phyloP scores from a whole-genome alignment of 2,329 filamentous ascomycete genomes.

The Colletotrichum sp. region DNA sequence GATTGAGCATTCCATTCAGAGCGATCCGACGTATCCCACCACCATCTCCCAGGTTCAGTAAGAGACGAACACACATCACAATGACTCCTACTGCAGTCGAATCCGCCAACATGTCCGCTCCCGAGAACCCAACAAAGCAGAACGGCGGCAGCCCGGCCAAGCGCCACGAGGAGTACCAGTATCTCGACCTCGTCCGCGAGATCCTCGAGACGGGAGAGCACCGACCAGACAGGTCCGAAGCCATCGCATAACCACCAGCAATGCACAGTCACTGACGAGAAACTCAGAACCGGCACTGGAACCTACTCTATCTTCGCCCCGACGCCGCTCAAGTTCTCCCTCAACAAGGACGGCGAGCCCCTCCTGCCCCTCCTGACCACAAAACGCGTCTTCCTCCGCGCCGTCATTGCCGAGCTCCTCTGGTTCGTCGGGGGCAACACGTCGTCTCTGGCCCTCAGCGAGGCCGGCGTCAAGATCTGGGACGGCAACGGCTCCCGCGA shows the following conservation, averaged over 20 bases:
- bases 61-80: background rate
- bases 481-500: slow-evolving; percentile 93
- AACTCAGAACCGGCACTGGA: slow-evolving; percentile 82
- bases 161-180: slow-evolving; percentile 88
- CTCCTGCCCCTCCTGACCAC: slow-evolving; percentile 94
- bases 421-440: slow-evolving; percentile 94
- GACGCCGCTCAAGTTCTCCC: slow-evolving; percentile 82
- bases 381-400: slow-evolving; percentile 92
- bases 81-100: slow-evolving; percentile 11
- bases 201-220: slow-evolving; percentile 86
- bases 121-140: slow-evolving; percentile 2
- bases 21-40: background rate
- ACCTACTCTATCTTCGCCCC: slow-evolving; percentile 91
- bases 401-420: slow-evolving; percentile 89
- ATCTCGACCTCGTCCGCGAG: slow-evolving; percentile 85
- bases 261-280: background rate
- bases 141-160: background rate
- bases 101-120: background rate
- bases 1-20: background rate
- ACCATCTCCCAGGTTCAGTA: background rate
- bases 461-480: slow-evolving; percentile 93
- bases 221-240: slow-evolving; percentile 79
- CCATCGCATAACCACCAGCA: background rate
- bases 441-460: slow-evolving; percentile 76
- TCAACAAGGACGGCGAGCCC: slow-evolving; percentile 66